Percentiles rank a stretch among this genome's conserved stretches.
These are phyloP conservation scores for carrot (Daucus carota) DNA, from an alignment of 129 eudicot species.

Conservation along the genomic window DNA sequence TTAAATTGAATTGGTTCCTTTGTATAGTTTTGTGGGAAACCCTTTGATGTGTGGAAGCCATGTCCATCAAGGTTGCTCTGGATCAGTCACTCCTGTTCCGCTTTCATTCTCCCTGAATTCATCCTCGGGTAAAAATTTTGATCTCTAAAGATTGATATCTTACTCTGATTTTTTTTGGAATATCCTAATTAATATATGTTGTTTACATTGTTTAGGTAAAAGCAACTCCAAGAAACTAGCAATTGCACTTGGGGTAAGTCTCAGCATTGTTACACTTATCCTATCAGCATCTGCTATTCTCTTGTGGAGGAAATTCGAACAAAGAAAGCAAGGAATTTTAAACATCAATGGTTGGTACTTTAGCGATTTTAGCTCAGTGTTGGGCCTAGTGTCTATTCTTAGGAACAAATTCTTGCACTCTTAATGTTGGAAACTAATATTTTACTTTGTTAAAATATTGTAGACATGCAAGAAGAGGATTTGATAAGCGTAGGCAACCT, in stretches of 20 bases:
- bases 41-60: constrained; percentile 78
- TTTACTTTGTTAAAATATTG: constrained; percentile 2
- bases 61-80: constrained; percentile 61
- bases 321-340: constrained; percentile 41
- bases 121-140: constrained; percentile 38
- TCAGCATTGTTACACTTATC: constrained; percentile 39
- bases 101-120: constrained; percentile 58
- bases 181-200: background rate
- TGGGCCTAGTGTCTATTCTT: background rate
- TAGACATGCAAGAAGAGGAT: constrained; percentile 70
- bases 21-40: constrained; percentile 64
- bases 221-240: constrained; percentile 55
- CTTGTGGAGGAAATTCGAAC: constrained; percentile 42
- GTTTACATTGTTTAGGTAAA: constrained; percentile 31
- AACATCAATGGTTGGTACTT: constrained; percentile 46
- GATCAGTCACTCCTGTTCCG: constrained; percentile 48
- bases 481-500: constrained; percentile 65
- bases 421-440: background rate
- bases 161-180: background rate
- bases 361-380: background rate
- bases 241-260: constrained; percentile 68
- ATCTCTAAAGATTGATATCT: background rate
- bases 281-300: constrained; percentile 32
- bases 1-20: background rate
- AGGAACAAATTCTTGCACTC: background rate